Evolutionary conservation across 495 filamentous ascomycete genomes (phyloP).

Genomic region (Cercophora newfieldiana): DNA sequence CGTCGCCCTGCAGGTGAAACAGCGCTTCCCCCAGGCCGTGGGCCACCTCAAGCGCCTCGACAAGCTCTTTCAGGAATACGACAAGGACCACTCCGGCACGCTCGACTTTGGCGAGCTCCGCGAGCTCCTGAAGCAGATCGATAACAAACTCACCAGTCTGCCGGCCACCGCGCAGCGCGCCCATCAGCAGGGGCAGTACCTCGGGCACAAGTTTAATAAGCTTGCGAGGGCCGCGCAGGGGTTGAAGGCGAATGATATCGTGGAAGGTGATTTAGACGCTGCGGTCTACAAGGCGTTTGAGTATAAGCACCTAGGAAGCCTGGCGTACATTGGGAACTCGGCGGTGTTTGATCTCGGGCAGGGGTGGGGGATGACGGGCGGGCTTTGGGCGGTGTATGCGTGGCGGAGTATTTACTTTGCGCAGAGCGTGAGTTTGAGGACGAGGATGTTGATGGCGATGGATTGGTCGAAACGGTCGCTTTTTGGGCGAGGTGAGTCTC

Average conservation of each 20-base stretch:
- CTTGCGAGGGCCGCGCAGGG: constrained; percentile 78
- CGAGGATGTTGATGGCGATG: constrained; percentile 89
- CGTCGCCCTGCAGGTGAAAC: constrained; percentile 78
- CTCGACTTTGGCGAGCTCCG: constrained; percentile 90
- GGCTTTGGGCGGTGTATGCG: constrained; percentile 90
- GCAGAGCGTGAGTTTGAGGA: constrained; percentile 92
- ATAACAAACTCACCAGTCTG: constrained; percentile 82
- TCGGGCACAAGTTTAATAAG: constrained; percentile 92
- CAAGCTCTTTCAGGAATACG: constrained; percentile 85
- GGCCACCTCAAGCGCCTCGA: constrained; percentile 88
- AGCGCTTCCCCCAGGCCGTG: constrained; percentile 89
- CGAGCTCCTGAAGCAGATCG: constrained; percentile 86
- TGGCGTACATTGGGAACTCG: constrained; percentile 95
- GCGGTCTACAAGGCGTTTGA: constrained; percentile 94
- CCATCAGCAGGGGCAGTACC: constrained; percentile 93
- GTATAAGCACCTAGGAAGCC: constrained; percentile 85
- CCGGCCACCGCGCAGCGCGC: constrained; percentile 94
- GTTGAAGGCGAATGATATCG: constrained; percentile 72
- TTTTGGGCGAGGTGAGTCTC: constrained; percentile 86
- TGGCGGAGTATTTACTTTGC: constrained; percentile 98
- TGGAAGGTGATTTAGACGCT: constrained; percentile 88
- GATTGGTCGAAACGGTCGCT: constrained; percentile 95
- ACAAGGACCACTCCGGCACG: constrained; percentile 88
- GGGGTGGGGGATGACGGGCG: constrained; percentile 78
- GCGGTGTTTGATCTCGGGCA: constrained; percentile 83